Percentiles rank a stretch among this genome's conserved stretches.
Evolutionary conservation across 1,284 basidiomycete genomes (phyloP).

Genomic region (Coniferiporia sulphurascens): DNA sequence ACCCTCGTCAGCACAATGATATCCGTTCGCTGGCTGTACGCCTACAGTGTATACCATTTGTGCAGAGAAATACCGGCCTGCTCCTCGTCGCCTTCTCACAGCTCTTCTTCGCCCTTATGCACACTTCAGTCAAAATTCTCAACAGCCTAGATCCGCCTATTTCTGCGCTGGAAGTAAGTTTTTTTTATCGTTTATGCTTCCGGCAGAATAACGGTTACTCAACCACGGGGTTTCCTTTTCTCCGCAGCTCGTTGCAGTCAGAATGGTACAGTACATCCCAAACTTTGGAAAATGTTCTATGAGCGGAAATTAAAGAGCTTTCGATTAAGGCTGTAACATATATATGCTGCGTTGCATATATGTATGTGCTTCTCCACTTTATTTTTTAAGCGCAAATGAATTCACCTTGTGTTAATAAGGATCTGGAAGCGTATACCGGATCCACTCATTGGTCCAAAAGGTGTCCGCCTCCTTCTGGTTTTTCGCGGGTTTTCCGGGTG

Average conservation of each 20-base stretch:
- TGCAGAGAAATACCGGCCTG: slow-evolving; percentile 45
- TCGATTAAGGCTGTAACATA: slow-evolving; percentile 37
- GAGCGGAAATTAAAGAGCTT: background rate
- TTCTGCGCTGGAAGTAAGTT: slow-evolving; percentile 46
- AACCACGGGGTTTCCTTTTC: background rate
- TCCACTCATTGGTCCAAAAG: slow-evolving; percentile 4
- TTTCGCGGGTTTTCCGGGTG: slow-evolving; percentile 8
- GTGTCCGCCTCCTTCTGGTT: slow-evolving; percentile 3
- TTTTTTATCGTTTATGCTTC: background rate
- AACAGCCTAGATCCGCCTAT: slow-evolving; percentile 54
- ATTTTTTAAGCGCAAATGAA: background rate
- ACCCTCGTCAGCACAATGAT: background rate
- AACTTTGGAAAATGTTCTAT: background rate
- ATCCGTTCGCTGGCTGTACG: background rate
- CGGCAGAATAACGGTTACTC: background rate
- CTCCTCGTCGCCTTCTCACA: slow-evolving; percentile 55
- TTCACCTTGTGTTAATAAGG: background rate
- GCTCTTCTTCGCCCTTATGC: slow-evolving; percentile 58
- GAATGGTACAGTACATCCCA: slow-evolving; percentile 36
- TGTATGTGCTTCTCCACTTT: slow-evolving; percentile 27
- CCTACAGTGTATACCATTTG: background rate
- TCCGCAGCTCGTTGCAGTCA: slow-evolving; percentile 39
- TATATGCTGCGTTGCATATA: slow-evolving; percentile 39
- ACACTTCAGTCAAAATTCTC: slow-evolving; percentile 55
- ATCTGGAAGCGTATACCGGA: background rate